These are phyloP conservation scores for Dissoconium aciculare DNA, from an alignment of 2,329 filamentous ascomycete genomes.

Conservation along the genomic window DNA sequence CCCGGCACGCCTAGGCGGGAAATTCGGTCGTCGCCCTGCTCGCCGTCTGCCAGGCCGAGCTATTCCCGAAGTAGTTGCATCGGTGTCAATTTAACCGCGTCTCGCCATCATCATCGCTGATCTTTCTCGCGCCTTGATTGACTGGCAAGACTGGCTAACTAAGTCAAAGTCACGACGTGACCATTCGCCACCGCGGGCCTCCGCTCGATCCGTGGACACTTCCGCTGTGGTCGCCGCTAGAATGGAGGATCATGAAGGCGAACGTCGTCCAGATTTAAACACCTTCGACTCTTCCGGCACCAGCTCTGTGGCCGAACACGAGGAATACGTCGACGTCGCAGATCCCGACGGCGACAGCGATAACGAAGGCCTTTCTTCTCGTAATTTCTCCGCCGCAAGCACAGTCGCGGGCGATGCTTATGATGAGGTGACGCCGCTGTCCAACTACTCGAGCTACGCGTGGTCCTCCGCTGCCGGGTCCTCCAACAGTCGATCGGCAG, in stretches of 20 bases:
- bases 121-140: too few species aligned
- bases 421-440: conserved; percentile 19
- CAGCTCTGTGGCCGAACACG: conserved; percentile 15
- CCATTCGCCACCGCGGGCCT: neutral
- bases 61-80: too few species aligned
- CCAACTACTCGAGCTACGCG: conserved; percentile 17
- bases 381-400: conserved; percentile 15
- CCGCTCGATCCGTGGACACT: conserved; percentile 11
- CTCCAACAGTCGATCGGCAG: neutral
- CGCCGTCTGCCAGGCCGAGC: too few species aligned
- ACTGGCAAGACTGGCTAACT: too few species aligned
- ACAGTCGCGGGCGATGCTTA: conserved; percentile 6
- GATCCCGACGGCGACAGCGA: conserved; percentile 14
- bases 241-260: conserved; percentile 21
- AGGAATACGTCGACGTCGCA: conserved; percentile 11
- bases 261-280: conserved; percentile 18
- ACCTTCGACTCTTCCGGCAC: conserved; percentile 22
- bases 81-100: too few species aligned
- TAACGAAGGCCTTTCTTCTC: conserved; percentile 14
- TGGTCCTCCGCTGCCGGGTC: conserved; percentile 12
- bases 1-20: too few species aligned
- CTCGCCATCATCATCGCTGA: too few species aligned
- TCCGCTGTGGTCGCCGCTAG: conserved; percentile 11
- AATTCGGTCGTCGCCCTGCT: too few species aligned
- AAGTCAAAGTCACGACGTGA: too few species aligned